Evolutionary conservation across 2,329 filamentous ascomycete species (phyloP).

Genomic region (Trichoderma guizhouense): DNA sequence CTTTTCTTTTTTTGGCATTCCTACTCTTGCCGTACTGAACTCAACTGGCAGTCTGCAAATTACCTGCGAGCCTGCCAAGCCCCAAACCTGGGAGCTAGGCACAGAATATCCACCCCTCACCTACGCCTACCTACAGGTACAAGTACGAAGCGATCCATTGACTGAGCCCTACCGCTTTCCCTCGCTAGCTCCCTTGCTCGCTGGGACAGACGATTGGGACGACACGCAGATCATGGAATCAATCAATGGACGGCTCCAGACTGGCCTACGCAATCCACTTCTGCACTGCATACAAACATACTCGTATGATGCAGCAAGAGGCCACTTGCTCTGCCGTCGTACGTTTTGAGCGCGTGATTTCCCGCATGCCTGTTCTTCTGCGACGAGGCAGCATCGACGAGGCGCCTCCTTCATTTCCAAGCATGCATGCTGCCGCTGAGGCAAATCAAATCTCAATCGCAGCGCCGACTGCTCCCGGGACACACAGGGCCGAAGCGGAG

Average conservation of each 20-base stretch:
- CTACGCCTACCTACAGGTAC: not conserved
- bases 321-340: slow-evolving; percentile 8
- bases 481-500: not conserved
- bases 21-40: not conserved
- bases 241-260: slow-evolving; percentile 3
- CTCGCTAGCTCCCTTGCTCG: not conserved
- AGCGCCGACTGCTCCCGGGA: not conserved
- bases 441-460: not conserved
- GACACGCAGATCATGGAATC: not conserved
- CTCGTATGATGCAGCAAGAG: not conserved
- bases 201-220: not conserved
- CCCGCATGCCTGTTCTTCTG: slow-evolving; percentile 13
- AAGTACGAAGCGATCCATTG: not conserved
- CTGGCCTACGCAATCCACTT: not conserved
- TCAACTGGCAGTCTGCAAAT: not conserved
- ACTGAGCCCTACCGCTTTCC: not conserved
- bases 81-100: not conserved
- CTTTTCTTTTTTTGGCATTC: not conserved
- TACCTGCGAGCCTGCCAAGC: not conserved
- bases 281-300: slow-evolving; percentile 1
- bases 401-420: slow-evolving; percentile 10
- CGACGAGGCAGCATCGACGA: slow-evolving; percentile 1
- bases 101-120: not conserved
- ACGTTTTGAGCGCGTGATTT: slow-evolving; percentile 14
- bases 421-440: slow-evolving; percentile 4